Evolutionary conservation across 2,329 filamentous ascomycete species (phyloP).

Genomic region (Metarhizium humberi): DNA sequence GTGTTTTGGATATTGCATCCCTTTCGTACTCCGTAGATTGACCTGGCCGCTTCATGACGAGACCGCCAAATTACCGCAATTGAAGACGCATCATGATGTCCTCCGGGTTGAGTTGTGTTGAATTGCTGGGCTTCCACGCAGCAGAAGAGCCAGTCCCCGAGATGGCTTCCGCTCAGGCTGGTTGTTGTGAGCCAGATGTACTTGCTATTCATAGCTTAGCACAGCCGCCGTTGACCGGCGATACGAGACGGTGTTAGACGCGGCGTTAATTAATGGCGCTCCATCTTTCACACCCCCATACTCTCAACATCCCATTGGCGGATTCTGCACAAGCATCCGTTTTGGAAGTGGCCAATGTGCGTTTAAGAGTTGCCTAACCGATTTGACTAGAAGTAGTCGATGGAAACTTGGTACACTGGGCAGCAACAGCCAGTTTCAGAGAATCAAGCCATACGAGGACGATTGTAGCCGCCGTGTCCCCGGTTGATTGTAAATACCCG

Average conservation of each 20-base stretch:
- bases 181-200: neutral
- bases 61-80: neutral
- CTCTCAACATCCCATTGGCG: neutral
- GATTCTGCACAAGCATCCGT: neutral
- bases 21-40: neutral
- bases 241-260: slow-evolving; percentile 22
- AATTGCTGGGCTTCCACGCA: neutral
- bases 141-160: neutral
- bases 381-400: neutral
- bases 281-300: neutral
- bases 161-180: neutral
- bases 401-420: neutral
- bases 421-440: neutral
- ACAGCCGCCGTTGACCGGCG: slow-evolving; percentile 19
- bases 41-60: neutral
- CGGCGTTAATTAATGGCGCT: slow-evolving; percentile 18
- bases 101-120: neutral
- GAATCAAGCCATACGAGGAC: neutral
- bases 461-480: neutral
- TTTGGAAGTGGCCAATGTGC: neutral
- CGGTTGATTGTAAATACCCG: neutral
- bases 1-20: neutral
- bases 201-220: slow-evolving; percentile 5
- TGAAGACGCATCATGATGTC: neutral
- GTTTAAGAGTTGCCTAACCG: neutral